Percentiles rank a stretch among this genome's conserved stretches.
Evolutionary conservation across 768 basidiomycete genomes (phyloP).

Genomic region (Pholiota molesta): DNA sequence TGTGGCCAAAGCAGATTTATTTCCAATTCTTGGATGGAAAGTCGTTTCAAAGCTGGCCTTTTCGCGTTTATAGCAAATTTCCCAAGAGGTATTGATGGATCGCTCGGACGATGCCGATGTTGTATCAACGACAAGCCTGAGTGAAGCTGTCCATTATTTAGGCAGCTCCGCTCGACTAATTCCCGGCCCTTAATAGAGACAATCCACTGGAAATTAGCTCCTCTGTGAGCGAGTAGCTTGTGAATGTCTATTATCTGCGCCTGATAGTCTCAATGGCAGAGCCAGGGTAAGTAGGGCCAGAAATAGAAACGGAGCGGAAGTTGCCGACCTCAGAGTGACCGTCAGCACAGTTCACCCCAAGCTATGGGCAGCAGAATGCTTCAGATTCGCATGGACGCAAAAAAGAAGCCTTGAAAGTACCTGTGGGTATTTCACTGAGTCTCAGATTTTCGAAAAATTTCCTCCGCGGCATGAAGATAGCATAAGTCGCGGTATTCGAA

Average conservation of each 20-base stretch:
- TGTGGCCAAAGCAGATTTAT: no score
- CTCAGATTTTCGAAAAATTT: no score
- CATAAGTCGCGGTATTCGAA: neutral
- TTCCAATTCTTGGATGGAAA: no score
- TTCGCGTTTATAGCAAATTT: neutral
- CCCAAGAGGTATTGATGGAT: neutral
- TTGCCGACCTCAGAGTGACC: neutral
- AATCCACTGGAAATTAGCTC: neutral
- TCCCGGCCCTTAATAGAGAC: neutral
- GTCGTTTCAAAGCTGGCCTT: no score
- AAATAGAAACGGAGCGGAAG: neutral
- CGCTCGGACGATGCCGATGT: neutral
- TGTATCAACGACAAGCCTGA: neutral
- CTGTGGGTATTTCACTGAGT: no score
- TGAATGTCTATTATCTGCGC: no score
- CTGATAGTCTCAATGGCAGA: no score
- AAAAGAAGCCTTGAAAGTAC: neutral
- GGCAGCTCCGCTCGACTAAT: neutral
- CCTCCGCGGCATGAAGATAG: neutral
- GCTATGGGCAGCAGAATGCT: neutral
- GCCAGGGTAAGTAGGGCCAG: neutral
- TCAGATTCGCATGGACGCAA: neutral
- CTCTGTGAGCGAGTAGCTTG: no score
- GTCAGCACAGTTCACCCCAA: neutral
- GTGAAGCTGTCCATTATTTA: neutral